A percentile compares a stretch with the other conserved stretches of the same genome.
phyloP scores from a whole-genome alignment of 2,329 filamentous ascomycete species.

The Chaetomium sp. region DNA sequence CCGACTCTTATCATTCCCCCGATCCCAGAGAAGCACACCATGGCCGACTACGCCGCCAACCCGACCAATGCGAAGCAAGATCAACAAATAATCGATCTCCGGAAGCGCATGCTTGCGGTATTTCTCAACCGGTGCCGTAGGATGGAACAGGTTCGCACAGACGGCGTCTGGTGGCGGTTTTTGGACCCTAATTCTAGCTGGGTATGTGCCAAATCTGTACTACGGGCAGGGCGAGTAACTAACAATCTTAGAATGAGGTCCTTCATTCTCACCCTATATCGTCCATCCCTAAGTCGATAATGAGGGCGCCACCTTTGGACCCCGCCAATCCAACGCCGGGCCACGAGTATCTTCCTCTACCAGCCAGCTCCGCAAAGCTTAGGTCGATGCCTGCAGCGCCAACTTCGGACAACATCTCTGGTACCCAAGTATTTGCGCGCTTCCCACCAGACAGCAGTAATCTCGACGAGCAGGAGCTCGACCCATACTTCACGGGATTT shows the following conservation, averaged over 20 bases:
- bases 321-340: slow-evolving; percentile 85
- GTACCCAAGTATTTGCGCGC: slow-evolving; percentile 60
- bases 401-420: slow-evolving; percentile 26
- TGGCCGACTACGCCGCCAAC: slow-evolving; percentile 97
- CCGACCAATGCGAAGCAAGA: slow-evolving; percentile 98
- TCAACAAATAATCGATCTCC: slow-evolving; percentile 88
- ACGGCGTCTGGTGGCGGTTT: slow-evolving; percentile 97
- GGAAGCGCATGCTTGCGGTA: slow-evolving; percentile 94
- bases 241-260: slow-evolving; percentile 71
- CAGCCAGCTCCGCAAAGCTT: slow-evolving; percentile 78
- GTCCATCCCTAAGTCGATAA: slow-evolving; percentile 85
- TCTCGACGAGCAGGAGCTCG: slow-evolving; percentile 81
- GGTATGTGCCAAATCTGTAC: slow-evolving; percentile 47
- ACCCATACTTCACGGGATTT: slow-evolving; percentile 92
- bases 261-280: slow-evolving; percentile 83
- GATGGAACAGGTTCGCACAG: slow-evolving; percentile 86
- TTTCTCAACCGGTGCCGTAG: slow-evolving; percentile 89
- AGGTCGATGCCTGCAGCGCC: slow-evolving; percentile 45
- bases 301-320: slow-evolving; percentile 92
- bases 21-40: slow-evolving; percentile 97
- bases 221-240: slow-evolving; percentile 16
- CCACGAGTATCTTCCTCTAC: slow-evolving; percentile 82
- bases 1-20: slow-evolving; percentile 93
- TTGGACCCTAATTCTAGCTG: slow-evolving; percentile 97
- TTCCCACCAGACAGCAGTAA: slow-evolving; percentile 71